Percentiles rank a stretch among this genome's conserved stretches.
These are phyloP conservation scores for Suillus subluteus DNA, from an alignment of 768 basidiomycete species.

Conservation along the genomic window DNA sequence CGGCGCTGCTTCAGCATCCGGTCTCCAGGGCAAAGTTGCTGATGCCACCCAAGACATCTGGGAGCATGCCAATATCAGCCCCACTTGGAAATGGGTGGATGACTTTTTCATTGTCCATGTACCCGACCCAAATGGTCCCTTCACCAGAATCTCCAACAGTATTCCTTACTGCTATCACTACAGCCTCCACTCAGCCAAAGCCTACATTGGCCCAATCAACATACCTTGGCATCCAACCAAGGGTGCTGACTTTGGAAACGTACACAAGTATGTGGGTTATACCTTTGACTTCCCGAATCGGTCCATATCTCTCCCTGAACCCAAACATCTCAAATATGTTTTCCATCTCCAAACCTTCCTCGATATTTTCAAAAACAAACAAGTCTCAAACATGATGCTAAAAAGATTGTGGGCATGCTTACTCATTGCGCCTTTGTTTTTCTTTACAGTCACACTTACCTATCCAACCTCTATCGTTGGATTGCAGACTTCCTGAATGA, in stretches of 20 bases:
- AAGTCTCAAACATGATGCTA: neutral
- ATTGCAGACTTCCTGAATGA: too few relatives aligned
- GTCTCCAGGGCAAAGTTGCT: conserved; percentile 18
- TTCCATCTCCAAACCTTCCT: neutral
- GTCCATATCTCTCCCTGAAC: conserved; percentile 33
- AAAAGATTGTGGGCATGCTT: conserved; percentile 35
- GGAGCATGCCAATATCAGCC: conserved; percentile 23
- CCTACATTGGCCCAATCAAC: conserved; percentile 18
- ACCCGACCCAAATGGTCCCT: neutral
- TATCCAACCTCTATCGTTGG: too few relatives aligned
- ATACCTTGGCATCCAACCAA: conserved; percentile 28
- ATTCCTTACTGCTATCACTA: neutral
- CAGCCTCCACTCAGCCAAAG: neutral
- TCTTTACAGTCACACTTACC: too few relatives aligned
- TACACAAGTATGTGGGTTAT: conserved; percentile 34
- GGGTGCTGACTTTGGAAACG: conserved; percentile 24
- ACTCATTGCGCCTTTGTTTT: conserved; percentile 26
- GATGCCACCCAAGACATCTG: conserved; percentile 28
- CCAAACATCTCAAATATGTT: conserved; percentile 28
- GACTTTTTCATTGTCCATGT: conserved; percentile 4
- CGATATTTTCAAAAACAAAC: neutral
- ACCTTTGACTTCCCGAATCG: conserved; percentile 29
- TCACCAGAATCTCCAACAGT: neutral
- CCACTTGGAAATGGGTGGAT: neutral
- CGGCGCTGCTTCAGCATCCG: too few relatives aligned